Evolutionary conservation across 1,139 yeast genomes (phyloP), one percentile per base, ranked within the genome.

Genomic region (Hanseniaspora gamundiae): DNA sequence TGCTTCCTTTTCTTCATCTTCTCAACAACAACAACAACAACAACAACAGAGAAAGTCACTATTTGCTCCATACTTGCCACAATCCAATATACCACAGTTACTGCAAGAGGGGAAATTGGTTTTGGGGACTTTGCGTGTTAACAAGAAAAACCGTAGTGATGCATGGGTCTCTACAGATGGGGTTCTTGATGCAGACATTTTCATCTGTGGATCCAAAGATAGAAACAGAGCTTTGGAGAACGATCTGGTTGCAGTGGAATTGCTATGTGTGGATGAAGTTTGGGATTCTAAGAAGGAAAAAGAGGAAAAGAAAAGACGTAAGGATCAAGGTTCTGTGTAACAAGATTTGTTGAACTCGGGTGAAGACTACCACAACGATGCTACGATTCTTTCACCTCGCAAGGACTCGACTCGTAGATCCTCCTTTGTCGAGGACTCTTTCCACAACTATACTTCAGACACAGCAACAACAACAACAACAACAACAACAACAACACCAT

Each of bases 161-260:
- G 98, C 98, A 1, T 91, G 93, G 64, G 97, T 91, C 16, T 80
- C 96, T 4, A 91, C 97, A 0, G 96, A 88, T 59, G 96, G 96
- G 2, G 73, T 88, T 39, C 71, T 91, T 51, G 98, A 91, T 64
- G 95, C 97, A 0, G 98, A 91, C 62, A 86, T 91, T 49, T 91
- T 87, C 60, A 91, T 91, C 52, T 93, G 97, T 68, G 98, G 98
- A 11, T 88, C 97, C n/a, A 91, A 91, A 62, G 98, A 91, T 64
- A 84, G 98, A 61, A 91, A 91, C 64, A 79, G 98, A 60, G 97
- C 98, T 10, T 69, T 91, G 44, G 98, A 91, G 65, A 96, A 97
- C 45, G 98, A 91, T 61, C 68, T 86, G 48, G 98, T 91, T 30
- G 98, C 98, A 0, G 87, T 91, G 20, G 98, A 91, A 62, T 71